Percentiles rank a stretch among this genome's conserved stretches.
Evolutionary conservation across 768 basidiomycete genomes (phyloP).

Genomic region (Russula abietina): DNA sequence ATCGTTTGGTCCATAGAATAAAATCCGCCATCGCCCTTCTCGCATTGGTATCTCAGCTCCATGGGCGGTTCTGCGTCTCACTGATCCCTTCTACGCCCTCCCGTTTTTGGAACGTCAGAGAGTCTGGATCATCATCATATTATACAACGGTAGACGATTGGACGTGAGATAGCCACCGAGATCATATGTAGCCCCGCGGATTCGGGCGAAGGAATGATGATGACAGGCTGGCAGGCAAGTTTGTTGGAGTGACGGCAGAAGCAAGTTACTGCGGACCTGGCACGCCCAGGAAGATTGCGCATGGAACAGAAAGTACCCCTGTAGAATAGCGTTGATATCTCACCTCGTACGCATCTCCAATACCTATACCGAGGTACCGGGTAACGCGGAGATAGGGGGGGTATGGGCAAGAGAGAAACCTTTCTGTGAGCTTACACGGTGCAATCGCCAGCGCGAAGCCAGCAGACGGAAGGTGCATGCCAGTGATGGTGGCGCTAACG

Average conservation of each 20-base stretch:
- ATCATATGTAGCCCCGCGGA: neutral
- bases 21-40: constrained; percentile 53
- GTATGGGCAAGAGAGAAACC: neutral
- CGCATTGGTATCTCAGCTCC: constrained; percentile 49
- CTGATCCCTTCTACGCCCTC: constrained; percentile 44
- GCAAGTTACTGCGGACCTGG: constrained; percentile 58
- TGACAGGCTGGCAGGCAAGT: neutral
- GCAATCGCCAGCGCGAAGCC: constrained; percentile 64
- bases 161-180: neutral
- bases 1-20: constrained; percentile 61
- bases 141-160: constrained; percentile 33
- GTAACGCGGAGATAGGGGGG: neutral
- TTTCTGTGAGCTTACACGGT: constrained; percentile 34
- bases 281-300: constrained; percentile 37
- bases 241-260: constrained; percentile 40
- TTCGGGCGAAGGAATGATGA: neutral
- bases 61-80: constrained; percentile 54
- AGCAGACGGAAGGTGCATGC: constrained; percentile 45
- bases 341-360: constrained; percentile 48
- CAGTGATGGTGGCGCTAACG: constrained; percentile 48
- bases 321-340: constrained; percentile 53
- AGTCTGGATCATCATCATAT: too few relatives aligned
- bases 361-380: constrained; percentile 53
- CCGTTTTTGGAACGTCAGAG: constrained; percentile 35
- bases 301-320: constrained; percentile 43